Conservation (phyloP, 345 rosid genomes). For the Citrus mangshanensis region DNA sequence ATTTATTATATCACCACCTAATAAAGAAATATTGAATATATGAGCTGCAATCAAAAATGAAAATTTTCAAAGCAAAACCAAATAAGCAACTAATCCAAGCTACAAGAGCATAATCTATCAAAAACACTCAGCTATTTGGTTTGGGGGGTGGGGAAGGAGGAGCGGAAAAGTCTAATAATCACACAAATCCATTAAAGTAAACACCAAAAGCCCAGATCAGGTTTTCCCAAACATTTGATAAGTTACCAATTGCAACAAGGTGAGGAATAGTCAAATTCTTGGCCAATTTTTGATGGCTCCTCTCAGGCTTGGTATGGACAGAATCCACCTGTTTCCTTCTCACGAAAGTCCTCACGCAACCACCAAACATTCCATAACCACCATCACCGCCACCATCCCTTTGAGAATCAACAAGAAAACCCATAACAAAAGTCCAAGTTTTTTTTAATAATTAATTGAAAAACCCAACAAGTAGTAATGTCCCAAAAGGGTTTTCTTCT, state of each 20-base stretch:
- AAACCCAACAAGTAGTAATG: background rate
- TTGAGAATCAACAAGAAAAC: conserved; percentile 47
- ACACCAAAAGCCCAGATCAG: conserved; percentile 5
- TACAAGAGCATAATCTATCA: background rate
- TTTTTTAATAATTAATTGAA: background rate
- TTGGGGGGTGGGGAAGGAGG: no score
- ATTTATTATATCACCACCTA: background rate
- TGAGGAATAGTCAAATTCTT: conserved; percentile 68
- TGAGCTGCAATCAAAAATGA: background rate
- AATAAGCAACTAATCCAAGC: background rate
- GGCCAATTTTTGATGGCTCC: conserved; percentile 52
- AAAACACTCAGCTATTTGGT: background rate
- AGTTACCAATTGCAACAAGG: conserved; percentile 76
- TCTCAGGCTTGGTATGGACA: conserved; percentile 23
- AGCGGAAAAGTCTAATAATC: no score
- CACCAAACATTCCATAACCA: conserved; percentile 41
- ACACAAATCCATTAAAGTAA: background rate
- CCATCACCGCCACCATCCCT: conserved; percentile 24
- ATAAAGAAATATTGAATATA: background rate
- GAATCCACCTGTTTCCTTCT: conserved; percentile 91
- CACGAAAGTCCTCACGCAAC: conserved; percentile 44
- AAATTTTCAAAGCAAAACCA: background rate
- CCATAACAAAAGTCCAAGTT: conserved; percentile 30
- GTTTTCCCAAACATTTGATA: background rate
- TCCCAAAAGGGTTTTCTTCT: background rate